Conservation (phyloP, 805 yeast species). For the Saturnispora zaruensis region DNA sequence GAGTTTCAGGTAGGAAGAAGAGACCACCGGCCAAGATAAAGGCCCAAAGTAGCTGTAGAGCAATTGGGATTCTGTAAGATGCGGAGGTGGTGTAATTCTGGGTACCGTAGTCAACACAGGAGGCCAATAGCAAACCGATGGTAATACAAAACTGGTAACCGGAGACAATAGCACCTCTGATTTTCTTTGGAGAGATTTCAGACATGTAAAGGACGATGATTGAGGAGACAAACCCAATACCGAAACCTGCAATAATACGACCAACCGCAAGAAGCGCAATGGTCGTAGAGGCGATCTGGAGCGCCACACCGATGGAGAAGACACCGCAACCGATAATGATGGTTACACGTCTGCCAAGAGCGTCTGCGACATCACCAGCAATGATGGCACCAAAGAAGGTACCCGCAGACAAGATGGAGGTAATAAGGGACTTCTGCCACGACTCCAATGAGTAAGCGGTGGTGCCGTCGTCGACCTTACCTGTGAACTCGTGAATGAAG, state of each 20-base stretch:
- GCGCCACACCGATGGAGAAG: conserved; percentile 39
- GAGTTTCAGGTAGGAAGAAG: conserved; percentile 63
- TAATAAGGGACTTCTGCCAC: conserved; percentile 37
- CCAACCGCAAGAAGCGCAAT: conserved; percentile 50
- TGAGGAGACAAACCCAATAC: conserved; percentile 70
- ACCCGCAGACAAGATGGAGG: conserved; percentile 66
- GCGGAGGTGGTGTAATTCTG: conserved; percentile 43
- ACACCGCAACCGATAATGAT: conserved; percentile 36
- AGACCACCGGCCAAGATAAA: conserved; percentile 49
- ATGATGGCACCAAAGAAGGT: conserved; percentile 57
- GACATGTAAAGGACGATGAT: conserved; percentile 71
- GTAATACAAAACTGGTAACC: conserved; percentile 58
- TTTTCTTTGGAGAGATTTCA: conserved; percentile 67
- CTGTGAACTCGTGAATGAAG: conserved; percentile 23
- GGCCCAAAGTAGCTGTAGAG: conserved; percentile 62
- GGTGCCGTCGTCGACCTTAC: conserved; percentile 12
- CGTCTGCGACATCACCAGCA: conserved; percentile 44
- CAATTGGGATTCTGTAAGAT: conserved; percentile 67
- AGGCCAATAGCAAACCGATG: conserved; percentile 62
- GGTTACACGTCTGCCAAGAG: conserved; percentile 40
- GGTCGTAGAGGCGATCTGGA: conserved; percentile 39
- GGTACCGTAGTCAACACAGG: conserved; percentile 62
- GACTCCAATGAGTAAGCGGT: conserved; percentile 18
- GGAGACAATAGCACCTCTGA: conserved; percentile 69
- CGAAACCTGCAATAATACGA: conserved; percentile 61